These are phyloP conservation scores for Tilletia horrida DNA, from an alignment of 1,284 basidiomycete genomes.

Conservation along the genomic window DNA sequence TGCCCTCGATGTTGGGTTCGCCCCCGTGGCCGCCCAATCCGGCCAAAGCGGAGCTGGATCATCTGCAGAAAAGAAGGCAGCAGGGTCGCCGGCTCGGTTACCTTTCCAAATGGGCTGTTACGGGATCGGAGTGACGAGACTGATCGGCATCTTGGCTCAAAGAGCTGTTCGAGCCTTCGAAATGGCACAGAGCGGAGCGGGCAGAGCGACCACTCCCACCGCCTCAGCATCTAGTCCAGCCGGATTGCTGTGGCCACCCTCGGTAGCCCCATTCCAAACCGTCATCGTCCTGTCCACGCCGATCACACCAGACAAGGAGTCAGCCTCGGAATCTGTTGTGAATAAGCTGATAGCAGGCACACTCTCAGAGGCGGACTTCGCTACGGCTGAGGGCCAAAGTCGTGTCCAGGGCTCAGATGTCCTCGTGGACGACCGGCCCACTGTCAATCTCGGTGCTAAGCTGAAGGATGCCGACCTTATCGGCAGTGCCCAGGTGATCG, in stretches of 20 bases:
- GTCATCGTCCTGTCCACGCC: conserved; percentile 28
- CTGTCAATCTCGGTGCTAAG: conserved; percentile 40
- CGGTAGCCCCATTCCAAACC: conserved; percentile 44
- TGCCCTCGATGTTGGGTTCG: conserved; percentile 42
- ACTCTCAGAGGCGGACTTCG: background rate
- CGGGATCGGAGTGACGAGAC: conserved; percentile 55
- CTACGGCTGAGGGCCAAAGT: background rate
- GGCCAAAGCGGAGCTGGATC: too few species aligned
- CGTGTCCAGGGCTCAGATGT: conserved; percentile 26
- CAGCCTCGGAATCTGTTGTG: conserved; percentile 17
- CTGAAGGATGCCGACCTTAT: conserved; percentile 54
- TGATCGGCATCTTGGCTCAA: conserved; percentile 53
- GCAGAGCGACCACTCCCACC: background rate
- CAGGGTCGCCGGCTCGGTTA: conserved; percentile 1
- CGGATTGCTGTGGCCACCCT: conserved; percentile 48
- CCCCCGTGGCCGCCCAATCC: background rate
- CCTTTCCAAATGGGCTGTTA: conserved; percentile 57
- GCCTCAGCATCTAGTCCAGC: conserved; percentile 15
- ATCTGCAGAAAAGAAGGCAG: background rate
- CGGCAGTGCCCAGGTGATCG: conserved; percentile 45
- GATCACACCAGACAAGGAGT: conserved; percentile 20
- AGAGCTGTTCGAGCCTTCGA: conserved; percentile 23
- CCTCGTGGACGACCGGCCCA: conserved; percentile 50
- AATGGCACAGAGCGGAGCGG: conserved; percentile 2
- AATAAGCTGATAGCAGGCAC: background rate